Evolutionary conservation across 306 rosid genomes (phyloP), one percentile per base, ranked within the genome.

Genomic region (Bauhinia variegata): DNA sequence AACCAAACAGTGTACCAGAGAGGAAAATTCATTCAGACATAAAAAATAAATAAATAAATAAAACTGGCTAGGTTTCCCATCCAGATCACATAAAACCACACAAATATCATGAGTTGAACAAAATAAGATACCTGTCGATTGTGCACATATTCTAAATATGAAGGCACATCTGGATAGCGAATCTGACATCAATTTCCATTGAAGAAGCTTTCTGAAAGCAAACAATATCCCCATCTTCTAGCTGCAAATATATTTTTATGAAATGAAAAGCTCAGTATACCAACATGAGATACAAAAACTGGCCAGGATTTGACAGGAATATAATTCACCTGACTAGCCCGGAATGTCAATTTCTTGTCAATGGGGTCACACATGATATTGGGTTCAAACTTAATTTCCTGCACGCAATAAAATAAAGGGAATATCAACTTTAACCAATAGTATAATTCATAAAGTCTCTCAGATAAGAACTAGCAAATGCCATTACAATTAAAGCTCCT

Each of bases 361-460:
- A 92, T 85, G 49, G 87, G 88, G 71, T 92, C 97, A 44, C 97
- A 92, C 97, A 92, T 89, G 73, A 92, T 89, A 78, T 74, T 75
- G 19, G 97, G 97, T 64, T 92, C 96, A 75, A 85, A 92, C 81
- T 92, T 92, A 52, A 92, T 92, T 83, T 92, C 97, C 97, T 91
- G 84, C 41, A 79, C 38, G 48, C 18, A n/a, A 38, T 31, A 63
- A 8, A 30, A 63, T 41, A 44, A 51, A 8, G 46, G 31, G 4
- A 62, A 70, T 14, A 60, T 30, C 67, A 63, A 61, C 38, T 34
- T 52, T 65, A 60, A 49, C 14, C 15, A 48, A 48, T 36, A 5
- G 17, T 9, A 16, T 14, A 42, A 42, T 3, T 44, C 72, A 63
- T 32, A 34, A 59, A 53, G 38, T 17, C 30, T 12, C 32, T 28